Base-by-base conservation (phyloP, 441 rosid genomes). In the Flueggea neowawraea region DNA sequence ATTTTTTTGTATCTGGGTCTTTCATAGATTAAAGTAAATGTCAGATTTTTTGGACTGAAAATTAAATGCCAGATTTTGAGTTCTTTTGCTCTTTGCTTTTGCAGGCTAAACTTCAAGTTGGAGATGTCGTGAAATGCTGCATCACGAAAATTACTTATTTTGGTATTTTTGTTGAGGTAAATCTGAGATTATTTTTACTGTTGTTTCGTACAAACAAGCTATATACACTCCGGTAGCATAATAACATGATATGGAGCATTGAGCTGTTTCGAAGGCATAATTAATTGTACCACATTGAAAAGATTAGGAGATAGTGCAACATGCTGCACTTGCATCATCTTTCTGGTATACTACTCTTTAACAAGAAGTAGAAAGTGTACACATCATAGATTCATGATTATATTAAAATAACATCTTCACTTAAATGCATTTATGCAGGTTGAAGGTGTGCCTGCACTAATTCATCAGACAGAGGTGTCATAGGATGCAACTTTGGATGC, bases 401-500 rank as follows among this genome's bases (percentile, higher is more conserved):
- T 52, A 32, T 55, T 39, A 28, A 44, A 31, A 32, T 6, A 57
- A 31, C 15, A 16, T 68, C 0, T 57, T 64, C 63, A 63, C 48
- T 32, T 60, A 10, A 22, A 53, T 32, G 39, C 55, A 51, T 62
- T 70, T 57, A 48, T 82, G 62, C 73, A 94, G 99, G 83, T 91
- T 63, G 96, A 94, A 73, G 95, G 80, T 6, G 96, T 84, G 61
- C 77, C 89, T 69, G 99, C 99, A 31, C 65, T 94, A 68, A 86
- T 94, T 83, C 97, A 91, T 80, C 93, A 87, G 56, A 70, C 90
- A 6, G 97, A 94, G 74, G 90, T 94, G 58, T 89, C 99, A 64
- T 94, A 97, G 99, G 94, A 89, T 87, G 90, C 91, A 64, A 84
- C 95, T 16, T 80, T 89, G 79, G 95, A 90, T 74, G 90, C 95